A percentile compares a stretch with the other conserved stretches of the same genome.
These are phyloP conservation scores for Aspergillus awamori DNA, from an alignment of 2,329 filamentous ascomycete genomes.

Conservation along the genomic window DNA sequence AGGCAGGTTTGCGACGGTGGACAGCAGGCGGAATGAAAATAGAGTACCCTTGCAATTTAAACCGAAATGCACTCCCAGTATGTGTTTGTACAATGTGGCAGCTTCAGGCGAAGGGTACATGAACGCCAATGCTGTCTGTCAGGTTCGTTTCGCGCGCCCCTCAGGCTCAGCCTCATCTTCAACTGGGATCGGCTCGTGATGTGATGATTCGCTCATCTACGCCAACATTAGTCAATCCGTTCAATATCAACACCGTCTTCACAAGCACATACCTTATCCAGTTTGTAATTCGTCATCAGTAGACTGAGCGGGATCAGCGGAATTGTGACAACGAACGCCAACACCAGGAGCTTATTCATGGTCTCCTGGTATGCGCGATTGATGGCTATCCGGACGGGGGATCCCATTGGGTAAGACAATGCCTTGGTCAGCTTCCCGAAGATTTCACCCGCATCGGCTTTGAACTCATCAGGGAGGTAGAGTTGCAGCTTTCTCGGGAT, in stretches of 20 bases:
- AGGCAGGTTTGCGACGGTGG: neutral
- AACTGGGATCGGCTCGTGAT: constrained; percentile 15
- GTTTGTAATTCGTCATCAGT: constrained; percentile 60
- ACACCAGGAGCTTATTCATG: constrained; percentile 60
- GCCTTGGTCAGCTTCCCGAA: constrained; percentile 58
- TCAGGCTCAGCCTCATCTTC: constrained; percentile 23
- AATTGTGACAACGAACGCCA: constrained; percentile 57
- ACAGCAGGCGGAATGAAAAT: neutral
- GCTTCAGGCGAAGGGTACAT: neutral
- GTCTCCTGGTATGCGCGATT: constrained; percentile 67
- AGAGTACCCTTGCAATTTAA: neutral
- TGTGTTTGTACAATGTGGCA: neutral
- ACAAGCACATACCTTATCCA: constrained; percentile 50
- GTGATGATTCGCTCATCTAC: constrained; percentile 34
- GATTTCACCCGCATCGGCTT: constrained; percentile 50
- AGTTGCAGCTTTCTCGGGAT: constrained; percentile 56
- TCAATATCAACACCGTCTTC: neutral
- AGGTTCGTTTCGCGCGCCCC: constrained; percentile 32
- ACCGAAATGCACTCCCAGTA: neutral
- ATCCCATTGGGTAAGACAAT: constrained; percentile 60
- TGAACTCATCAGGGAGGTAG: constrained; percentile 53
- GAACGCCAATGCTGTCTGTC: constrained; percentile 9
- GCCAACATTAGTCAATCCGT: constrained; percentile 13
- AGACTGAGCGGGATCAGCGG: constrained; percentile 61
- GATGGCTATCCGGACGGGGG: constrained; percentile 61